phyloP scores from a whole-genome alignment of 2,329 filamentous ascomycete species.

The Colletotrichum sp. region DNA sequence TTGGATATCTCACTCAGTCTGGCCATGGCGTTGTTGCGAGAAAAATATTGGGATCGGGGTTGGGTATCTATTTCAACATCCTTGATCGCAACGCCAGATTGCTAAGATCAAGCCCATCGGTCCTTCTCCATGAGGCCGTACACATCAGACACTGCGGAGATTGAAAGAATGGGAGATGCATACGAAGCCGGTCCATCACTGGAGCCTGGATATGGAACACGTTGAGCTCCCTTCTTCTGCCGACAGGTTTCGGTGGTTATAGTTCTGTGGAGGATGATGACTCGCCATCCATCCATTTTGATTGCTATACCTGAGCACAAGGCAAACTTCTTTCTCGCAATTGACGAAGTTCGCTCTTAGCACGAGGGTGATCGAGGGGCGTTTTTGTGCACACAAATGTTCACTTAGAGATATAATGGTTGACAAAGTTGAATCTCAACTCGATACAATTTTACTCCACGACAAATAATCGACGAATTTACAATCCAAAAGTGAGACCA shows the following conservation, averaged over 20 bases:
- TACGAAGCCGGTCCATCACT: not conserved
- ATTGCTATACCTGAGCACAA: not conserved
- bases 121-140: no score
- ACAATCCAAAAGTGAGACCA: not conserved
- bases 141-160: no score
- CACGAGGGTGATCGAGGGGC: no score
- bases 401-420: accelerated
- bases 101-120: no score
- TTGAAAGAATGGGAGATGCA: no score
- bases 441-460: not conserved
- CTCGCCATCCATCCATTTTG: not conserved
- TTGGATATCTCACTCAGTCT: no score
- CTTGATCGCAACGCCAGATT: no score
- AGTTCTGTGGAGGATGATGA: not conserved
- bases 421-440: not conserved
- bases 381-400: not conserved
- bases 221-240: not conserved
- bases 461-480: not conserved
- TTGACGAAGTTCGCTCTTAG: not conserved
- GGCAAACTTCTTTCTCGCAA: not conserved
- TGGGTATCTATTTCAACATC: no score
- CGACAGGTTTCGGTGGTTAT: not conserved
- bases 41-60: no score
- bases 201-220: no score
- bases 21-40: no score